Percentiles rank a stretch among this genome's conserved stretches.
phyloP scores from a whole-genome alignment of 2,329 filamentous ascomycete species.

The Fusarium domesticum region DNA sequence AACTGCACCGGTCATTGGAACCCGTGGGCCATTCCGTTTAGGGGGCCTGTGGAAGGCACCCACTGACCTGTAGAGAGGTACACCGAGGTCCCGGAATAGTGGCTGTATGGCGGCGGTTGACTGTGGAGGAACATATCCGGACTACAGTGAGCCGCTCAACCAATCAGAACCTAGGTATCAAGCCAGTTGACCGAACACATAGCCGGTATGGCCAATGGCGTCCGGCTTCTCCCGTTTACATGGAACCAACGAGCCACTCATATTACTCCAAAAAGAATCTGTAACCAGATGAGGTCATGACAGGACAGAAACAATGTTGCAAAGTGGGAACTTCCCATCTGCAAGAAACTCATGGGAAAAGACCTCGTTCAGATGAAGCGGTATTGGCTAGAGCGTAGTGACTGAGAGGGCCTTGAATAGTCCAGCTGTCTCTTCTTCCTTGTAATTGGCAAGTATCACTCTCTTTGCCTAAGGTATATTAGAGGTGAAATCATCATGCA shows the following conservation, averaged over 20 bases:
- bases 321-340: too few species aligned
- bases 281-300: background rate
- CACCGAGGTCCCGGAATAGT: slow-evolving; percentile 5
- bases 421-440: too few species aligned
- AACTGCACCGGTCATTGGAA: background rate
- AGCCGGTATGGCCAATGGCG: slow-evolving; percentile 14
- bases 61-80: slow-evolving; percentile 6
- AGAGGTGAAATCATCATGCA: too few species aligned
- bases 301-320: background rate
- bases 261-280: background rate
- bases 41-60: background rate
- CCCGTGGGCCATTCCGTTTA: background rate
- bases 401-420: too few species aligned
- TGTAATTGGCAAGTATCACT: too few species aligned
- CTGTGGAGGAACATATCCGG: slow-evolving; percentile 22
- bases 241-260: background rate
- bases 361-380: too few species aligned
- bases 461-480: too few species aligned
- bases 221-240: slow-evolving; percentile 9
- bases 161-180: background rate
- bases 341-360: too few species aligned
- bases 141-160: background rate
- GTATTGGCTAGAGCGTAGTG: too few species aligned
- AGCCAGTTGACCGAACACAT: slow-evolving; percentile 13
- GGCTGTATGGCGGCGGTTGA: background rate